These are phyloP conservation scores for Musa balbisiana DNA, from an alignment of 202 grass and related monocot species.

Conservation along the genomic window DNA sequence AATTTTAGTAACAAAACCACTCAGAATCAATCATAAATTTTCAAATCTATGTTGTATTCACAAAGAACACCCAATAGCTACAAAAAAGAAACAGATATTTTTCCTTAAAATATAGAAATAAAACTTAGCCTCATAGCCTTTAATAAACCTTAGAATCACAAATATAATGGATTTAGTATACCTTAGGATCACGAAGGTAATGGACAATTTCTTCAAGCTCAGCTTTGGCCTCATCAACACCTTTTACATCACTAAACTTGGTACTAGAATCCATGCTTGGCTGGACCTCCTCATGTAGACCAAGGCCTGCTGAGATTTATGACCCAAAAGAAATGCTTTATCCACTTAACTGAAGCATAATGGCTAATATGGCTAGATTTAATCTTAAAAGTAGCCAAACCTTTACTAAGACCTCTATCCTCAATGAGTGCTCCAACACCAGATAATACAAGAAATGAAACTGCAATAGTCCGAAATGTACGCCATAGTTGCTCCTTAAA, in stretches of 20 bases:
- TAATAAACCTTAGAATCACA: not conserved
- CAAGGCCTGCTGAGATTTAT: conserved; percentile 41
- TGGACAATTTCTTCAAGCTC: conserved; percentile 98
- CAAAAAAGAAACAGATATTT: not conserved
- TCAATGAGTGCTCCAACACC: conserved; percentile 84
- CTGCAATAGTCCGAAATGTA: conserved; percentile 70
- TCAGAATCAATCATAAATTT: no score
- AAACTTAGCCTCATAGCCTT: no score
- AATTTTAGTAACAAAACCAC: no score
- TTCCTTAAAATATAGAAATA: not conserved
- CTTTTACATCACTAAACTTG: conserved; percentile 90
- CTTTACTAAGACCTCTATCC: conserved; percentile 88
- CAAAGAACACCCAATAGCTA: not conserved
- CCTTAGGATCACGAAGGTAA: conserved; percentile 94
- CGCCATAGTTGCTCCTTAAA: conserved; percentile 93
- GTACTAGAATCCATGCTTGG: conserved; percentile 67
- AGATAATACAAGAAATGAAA: conserved; percentile 81
- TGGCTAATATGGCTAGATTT: not conserved
- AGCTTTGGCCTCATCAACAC: conserved; percentile 90
- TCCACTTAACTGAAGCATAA: conserved; percentile 22
- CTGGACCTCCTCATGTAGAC: conserved; percentile 77
- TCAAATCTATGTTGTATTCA: not conserved
- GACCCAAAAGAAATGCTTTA: conserved; percentile 5
- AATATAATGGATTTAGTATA: conserved; percentile 9
- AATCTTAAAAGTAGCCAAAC: conserved; percentile 34